A percentile compares a stretch with the other conserved stretches of the same genome.
Conservation (phyloP, 352 stramenopile genomes). For the Lagenidium giganteum region DNA sequence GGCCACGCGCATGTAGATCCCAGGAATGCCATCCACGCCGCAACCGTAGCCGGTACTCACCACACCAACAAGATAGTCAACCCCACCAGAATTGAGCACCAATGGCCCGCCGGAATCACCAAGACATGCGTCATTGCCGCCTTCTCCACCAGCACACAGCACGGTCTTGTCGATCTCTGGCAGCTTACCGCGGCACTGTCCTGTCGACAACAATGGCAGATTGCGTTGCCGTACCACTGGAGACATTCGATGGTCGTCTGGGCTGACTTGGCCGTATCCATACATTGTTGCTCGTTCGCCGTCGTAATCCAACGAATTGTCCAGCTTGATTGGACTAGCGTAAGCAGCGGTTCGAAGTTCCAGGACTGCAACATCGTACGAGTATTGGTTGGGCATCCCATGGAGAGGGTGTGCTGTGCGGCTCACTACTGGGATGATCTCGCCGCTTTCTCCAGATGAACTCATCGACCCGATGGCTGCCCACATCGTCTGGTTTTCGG, state of each 20-base stretch:
- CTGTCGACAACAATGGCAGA: not conserved
- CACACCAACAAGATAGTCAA: conserved; percentile 19
- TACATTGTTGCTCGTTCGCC: not conserved
- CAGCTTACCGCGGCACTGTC: not conserved
- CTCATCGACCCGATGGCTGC: not conserved
- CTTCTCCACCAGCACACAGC: conserved; percentile 32
- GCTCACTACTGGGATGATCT: not conserved
- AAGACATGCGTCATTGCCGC: conserved; percentile 28
- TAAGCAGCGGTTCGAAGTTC: too few species aligned
- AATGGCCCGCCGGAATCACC: conserved; percentile 36
- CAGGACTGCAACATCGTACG: too few species aligned
- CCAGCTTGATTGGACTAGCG: too few species aligned
- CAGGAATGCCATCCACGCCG: conserved; percentile 21
- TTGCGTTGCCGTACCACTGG: too few species aligned
- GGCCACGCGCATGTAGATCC: conserved; percentile 24
- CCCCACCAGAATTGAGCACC: conserved; percentile 5
- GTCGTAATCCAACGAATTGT: too few species aligned
- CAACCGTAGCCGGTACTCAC: conserved; percentile 31
- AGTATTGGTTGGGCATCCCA: too few species aligned
- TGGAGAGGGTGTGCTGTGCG: conserved; percentile 1
- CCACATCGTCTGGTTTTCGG: not conserved
- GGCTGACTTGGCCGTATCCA: conserved; percentile 4
- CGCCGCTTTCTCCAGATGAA: not conserved
- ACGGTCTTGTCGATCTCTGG: conserved; percentile 13
- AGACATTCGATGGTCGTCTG: not conserved